These are phyloP conservation scores for Tilletia setariae DNA, from an alignment of 1,284 basidiomycete genomes.

Conservation along the genomic window DNA sequence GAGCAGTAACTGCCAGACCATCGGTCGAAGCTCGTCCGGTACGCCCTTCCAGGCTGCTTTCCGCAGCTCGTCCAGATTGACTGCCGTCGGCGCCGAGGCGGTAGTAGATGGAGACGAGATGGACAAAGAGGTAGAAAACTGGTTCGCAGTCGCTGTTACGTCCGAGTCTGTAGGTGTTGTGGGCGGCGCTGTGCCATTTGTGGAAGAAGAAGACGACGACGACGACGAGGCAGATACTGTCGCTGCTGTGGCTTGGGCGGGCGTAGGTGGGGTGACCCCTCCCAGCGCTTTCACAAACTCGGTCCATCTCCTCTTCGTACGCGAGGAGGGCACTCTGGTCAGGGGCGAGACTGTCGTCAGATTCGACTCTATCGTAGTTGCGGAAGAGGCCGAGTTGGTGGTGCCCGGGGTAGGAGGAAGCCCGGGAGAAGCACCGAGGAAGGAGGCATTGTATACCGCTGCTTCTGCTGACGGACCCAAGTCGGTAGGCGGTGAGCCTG, in stretches of 20 bases:
- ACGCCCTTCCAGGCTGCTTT: constrained; percentile 95
- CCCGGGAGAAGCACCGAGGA: not conserved
- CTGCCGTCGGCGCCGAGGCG: not conserved
- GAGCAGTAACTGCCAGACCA: constrained; percentile 90
- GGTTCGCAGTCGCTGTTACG: no score
- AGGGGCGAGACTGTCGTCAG: not conserved
- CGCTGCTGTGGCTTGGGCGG: constrained; percentile 3
- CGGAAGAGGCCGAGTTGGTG: not conserved
- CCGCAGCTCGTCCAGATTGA: constrained; percentile 66
- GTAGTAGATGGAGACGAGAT: not conserved
- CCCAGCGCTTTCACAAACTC: constrained; percentile 11
- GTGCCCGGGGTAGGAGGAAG: not conserved
- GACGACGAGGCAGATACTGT: no score
- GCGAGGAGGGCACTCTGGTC: constrained; percentile 7
- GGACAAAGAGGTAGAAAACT: not conserved
- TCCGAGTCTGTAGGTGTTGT: not conserved
- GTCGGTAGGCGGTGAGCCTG: constrained; percentile 1
- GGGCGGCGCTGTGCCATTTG: not conserved
- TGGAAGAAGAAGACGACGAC: not conserved
- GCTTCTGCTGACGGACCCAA: constrained; percentile 11
- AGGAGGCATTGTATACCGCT: constrained; percentile 9
- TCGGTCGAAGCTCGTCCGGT: constrained; percentile 77
- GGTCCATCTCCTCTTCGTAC: constrained; percentile 1
- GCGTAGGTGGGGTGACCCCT: constrained; percentile 4
- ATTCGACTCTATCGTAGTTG: no score